These are phyloP conservation scores for Ceriops tagal DNA, from an alignment of 345 rosid genomes.

Conservation along the genomic window DNA sequence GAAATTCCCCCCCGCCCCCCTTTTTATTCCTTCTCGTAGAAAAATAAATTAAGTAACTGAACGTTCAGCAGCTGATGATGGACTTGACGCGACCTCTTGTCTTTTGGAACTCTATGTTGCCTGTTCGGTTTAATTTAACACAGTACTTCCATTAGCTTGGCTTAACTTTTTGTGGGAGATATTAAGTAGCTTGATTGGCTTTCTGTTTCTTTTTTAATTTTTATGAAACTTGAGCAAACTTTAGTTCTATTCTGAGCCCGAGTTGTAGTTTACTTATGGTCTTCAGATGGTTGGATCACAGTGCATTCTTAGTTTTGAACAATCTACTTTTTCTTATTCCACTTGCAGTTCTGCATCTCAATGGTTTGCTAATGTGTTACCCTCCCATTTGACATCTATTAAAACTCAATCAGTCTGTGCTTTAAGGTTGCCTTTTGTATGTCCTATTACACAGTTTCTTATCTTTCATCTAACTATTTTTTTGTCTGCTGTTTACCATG, in stretches of 20 bases:
- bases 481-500: neutral
- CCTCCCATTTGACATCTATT: too few relatives aligned
- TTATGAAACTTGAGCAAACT: slow-evolving; percentile 16
- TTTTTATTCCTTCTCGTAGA: slow-evolving; percentile 18
- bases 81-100: slow-evolving; percentile 42
- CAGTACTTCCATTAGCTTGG: slow-evolving; percentile 26
- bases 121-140: slow-evolving; percentile 45
- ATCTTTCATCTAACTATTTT: too few relatives aligned
- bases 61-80: slow-evolving; percentile 45
- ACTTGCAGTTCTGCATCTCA: too few relatives aligned
- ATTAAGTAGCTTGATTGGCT: slow-evolving; percentile 7
- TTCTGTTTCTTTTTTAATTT: neutral
- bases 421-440: too few relatives aligned
- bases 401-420: too few relatives aligned
- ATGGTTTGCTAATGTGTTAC: too few relatives aligned
- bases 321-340: too few relatives aligned
- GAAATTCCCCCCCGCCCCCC: slow-evolving; percentile 11
- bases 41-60: slow-evolving; percentile 43
- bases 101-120: slow-evolving; percentile 53
- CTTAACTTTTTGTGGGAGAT: slow-evolving; percentile 26
- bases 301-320: too few relatives aligned
- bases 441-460: too few relatives aligned
- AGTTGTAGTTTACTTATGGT: too few relatives aligned
- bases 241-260: slow-evolving; percentile 2
- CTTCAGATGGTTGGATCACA: too few relatives aligned